Conservation (phyloP, 805 yeast genomes). For the Saccharomycopsis lassenensis region DNA sequence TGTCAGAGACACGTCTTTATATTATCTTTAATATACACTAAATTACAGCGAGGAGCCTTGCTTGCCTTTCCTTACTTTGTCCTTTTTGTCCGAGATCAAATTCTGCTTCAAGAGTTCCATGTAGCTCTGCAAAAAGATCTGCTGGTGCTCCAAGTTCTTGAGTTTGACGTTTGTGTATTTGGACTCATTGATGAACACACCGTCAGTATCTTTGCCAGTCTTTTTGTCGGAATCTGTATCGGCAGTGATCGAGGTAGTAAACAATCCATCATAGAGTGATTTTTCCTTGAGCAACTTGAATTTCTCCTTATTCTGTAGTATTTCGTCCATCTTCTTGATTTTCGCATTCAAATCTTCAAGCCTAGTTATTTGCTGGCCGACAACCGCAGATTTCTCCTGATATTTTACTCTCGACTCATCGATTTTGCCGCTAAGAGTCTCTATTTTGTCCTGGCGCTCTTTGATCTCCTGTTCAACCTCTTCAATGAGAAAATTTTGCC, state of each 20-base stretch:
- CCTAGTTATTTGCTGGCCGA: conserved; percentile 9
- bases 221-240: too few relatives aligned
- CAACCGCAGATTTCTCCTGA: conserved; percentile 28
- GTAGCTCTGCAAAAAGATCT: conserved; percentile 7
- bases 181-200: conserved; percentile 2
- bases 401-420: conserved; percentile 30
- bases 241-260: neutral
- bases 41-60: too few relatives aligned
- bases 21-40: too few relatives aligned
- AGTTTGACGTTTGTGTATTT: conserved; percentile 1
- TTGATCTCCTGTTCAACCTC: conserved; percentile 18
- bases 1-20: too few relatives aligned
- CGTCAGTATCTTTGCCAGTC: too few relatives aligned
- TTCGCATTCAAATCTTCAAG: conserved; percentile 6
- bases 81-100: conserved; percentile 3
- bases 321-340: conserved; percentile 7
- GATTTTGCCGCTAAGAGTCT: conserved; percentile 21
- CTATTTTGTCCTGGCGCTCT: conserved; percentile 49
- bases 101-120: conserved; percentile 3
- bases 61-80: neutral
- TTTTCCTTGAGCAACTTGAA: conserved; percentile 6
- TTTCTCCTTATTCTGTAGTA: conserved; percentile 4
- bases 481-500: neutral
- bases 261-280: neutral
- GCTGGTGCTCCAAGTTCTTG: conserved; percentile 5